Evolutionary conservation across 306 rosid genomes (phyloP).

Genomic region (Oxytropis ochrocephala): DNA sequence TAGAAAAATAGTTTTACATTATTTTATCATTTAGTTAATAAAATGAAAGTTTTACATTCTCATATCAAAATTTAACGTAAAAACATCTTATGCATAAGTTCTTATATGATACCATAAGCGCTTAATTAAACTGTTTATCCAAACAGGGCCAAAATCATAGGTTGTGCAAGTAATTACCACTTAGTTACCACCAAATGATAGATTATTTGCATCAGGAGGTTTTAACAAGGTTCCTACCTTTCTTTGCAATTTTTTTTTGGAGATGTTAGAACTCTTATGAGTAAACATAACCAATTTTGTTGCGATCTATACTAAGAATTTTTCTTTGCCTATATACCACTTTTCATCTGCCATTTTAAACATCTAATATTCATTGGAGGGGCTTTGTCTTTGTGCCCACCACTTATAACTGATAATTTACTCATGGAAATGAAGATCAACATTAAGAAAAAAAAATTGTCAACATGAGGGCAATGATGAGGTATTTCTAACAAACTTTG

Average conservation of each 20-base stretch:
- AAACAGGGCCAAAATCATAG: not conserved
- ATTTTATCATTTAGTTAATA: too few species aligned
- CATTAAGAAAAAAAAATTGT: not conserved
- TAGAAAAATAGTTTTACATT: too few species aligned
- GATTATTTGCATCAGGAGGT: too few species aligned
- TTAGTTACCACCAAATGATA: not conserved
- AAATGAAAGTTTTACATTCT: too few species aligned
- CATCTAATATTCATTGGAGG: not conserved
- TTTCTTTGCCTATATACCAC: not conserved
- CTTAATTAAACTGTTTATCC: too few species aligned
- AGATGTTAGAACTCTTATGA: not conserved
- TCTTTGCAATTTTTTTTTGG: not conserved
- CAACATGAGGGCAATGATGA: not conserved
- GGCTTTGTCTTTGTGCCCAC: not conserved
- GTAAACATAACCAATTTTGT: not conserved
- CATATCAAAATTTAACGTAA: too few species aligned
- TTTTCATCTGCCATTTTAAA: not conserved
- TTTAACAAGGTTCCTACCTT: not conserved
- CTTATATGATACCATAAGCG: too few species aligned
- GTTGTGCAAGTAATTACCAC: not conserved
- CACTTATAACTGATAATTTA: not conserved
- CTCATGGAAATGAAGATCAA: not conserved
- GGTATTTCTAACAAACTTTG: constrained; percentile 1
- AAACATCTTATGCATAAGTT: too few species aligned
- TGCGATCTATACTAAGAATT: too few species aligned